Base-by-base conservation (phyloP, 345 rosid genomes). In the Pistacia atlantica region DNA sequence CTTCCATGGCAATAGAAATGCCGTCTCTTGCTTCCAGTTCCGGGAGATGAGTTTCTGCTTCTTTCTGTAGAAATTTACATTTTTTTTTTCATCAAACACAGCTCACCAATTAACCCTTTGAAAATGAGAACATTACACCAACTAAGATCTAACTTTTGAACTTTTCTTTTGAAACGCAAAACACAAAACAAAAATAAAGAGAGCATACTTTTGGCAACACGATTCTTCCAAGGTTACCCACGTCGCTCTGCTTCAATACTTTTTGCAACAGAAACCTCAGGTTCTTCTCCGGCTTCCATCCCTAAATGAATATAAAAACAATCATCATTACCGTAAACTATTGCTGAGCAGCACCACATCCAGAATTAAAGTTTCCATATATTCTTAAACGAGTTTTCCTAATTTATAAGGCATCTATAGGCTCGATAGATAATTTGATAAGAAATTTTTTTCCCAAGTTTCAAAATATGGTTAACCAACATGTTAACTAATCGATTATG, bases 201-300 rank as follows among this genome's bases (percentile, higher is more conserved):
- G 38, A 20, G 8, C 0, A 0, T 74, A 93, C 99, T 85, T 93
- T 96, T 67, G 99, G 99, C 51, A 93, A 77, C 78, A 96, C 99
- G 52, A 96, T 96, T 72, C 99, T 89, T 77, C 99, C 99, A 35
- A 92, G 94, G 78, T 87, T 96, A 48, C 99, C 98, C 49, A 94
- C 99, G 75, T 96, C 99, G 80, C 99, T 96, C 79, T 96, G 99
- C 89, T 96, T 96, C 92, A 96, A 83, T 61, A 94, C 98, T 78
- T 96, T 96, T 74, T 94, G 99, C 80, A 94, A 84, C 55, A 96
- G 95, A 88, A 96, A 94, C 86, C 93, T 88, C 90, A 96, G 74
- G 58, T 92, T 96, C 87, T 91, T 94, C 87, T 94, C 98, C 31
- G 97, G 84, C 71, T 96, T 96, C 95, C 91, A 94, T 52, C 91